Evolutionary conservation across 768 basidiomycete species (phyloP), one percentile per base, ranked within the genome.

Genomic region (Nidula microcarpa): DNA sequence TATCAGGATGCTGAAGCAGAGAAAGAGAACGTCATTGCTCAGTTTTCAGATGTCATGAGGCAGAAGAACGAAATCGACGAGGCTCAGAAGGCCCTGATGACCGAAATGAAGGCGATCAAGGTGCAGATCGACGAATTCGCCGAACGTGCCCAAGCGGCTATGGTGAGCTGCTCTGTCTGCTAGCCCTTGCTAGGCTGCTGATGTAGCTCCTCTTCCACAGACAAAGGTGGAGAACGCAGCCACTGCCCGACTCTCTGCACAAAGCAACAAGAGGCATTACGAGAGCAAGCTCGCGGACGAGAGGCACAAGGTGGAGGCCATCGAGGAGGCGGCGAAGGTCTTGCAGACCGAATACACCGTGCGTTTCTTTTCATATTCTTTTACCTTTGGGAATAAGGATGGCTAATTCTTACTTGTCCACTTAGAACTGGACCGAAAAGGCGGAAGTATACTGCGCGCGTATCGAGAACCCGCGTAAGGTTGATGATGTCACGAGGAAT

Each of bases 271-370:
- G 53, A 63, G 67, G 1, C 73, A 82, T 60, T 90, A 75, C 52
- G 63, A 71, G 18, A 63, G 67, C 7, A 91, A 88, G 57, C 67
- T 86, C 0, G 71, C 68, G 5, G 72, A 73, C 0, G 85, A 87
- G 57, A 67, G 74, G 55, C 65, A 62, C 45, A 73, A 71, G 49
- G 69, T 88, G 3, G 65, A 68, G 0, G 69, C 68, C 0, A 69
- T 76, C 1, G 73, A 88, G 53, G 74, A 65, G 6, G 67, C 71
- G 3, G 77, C 76, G 2, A 71, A 78, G 13, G 70, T 78, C 9
- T 64, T 89, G 14, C 73, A 87, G 59, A 65, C 76, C 52, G 88
- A 93, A 62, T 89, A 85, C 56, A 66, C 70, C 62, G 89, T 87
- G 57, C 13, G 77, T 65, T 30, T 30, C 23, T 30, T 30, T 30